Evolutionary conservation across 2,329 filamentous ascomycete species (phyloP), one percentile per base, ranked within the genome.

Genomic region (Bertia moriformis): DNA sequence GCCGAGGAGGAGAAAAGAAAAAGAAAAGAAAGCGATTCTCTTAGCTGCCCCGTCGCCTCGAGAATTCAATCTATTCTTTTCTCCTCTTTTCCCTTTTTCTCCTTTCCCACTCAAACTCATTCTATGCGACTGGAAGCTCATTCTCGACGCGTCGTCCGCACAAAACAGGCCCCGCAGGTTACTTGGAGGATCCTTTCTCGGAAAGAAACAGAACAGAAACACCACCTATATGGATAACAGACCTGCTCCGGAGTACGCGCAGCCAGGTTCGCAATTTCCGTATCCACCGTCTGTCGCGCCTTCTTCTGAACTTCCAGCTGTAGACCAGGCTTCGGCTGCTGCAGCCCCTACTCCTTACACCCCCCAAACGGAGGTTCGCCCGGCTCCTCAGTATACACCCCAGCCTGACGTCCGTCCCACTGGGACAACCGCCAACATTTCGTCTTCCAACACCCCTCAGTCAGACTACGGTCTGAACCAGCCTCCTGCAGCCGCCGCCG

Each of bases 301-400:
- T 60, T 66, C 66, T 45, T 58, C 72, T 66, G 10, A 10, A 35
- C 32, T 35, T 15, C 15, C 15, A 7, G 32, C 15, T 17, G 77
- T 83, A 91, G 88, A 93, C 82, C 84, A 85, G 72, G 72, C 82
- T 65, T 84, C 87, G 83, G 81, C 83, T 82, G 83, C 83, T 18
- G 32, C 32, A 10, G 32, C 32, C 17, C 32, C 10, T 14, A 15
- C 32, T 35, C 32, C 10, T 14, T 35, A 35, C 32, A 35, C 32
- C 12, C 32, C 32, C 7, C 32, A 35, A 18, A 7, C 12, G 17
- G 32, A 35, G 32, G 32, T 35, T 18, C 32, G 32, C 7, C 15
- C 32, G 12, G 10, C 10, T 7, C 32, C 32, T 66, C 83, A 89
- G 64, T 93, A 93, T 65, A 71, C 83, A 51, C 76, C 78, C 54